Evolutionary conservation across 108 stramenopile species (phyloP).

Genomic region (Mediolabrus comicus): DNA sequence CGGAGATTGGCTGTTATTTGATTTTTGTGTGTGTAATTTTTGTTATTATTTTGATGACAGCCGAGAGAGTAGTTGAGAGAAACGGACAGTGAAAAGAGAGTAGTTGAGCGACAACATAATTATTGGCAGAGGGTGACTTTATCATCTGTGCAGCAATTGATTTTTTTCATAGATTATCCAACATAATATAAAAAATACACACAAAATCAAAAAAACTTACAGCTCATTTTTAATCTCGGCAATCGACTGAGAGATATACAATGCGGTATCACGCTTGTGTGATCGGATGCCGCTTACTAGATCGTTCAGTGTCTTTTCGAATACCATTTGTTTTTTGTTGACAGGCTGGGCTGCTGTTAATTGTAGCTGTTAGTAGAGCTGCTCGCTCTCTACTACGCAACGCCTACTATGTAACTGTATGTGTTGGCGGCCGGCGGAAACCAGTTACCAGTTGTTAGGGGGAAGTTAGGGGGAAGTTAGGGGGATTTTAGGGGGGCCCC

Average conservation of each 20-base stretch:
- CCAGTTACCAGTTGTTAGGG: no score
- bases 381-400: no score
- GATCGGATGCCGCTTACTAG: slow-evolving; percentile 98
- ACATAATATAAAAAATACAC: neutral
- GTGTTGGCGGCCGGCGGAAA: no score
- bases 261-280: slow-evolving; percentile 90
- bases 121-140: no score
- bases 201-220: neutral
- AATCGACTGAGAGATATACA: slow-evolving; percentile 94
- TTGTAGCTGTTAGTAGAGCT: no score
- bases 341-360: neutral
- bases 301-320: slow-evolving; percentile 93
- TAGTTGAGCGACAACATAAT: no score
- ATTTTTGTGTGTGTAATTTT: neutral
- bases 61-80: neutral
- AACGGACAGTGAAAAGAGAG: neutral
- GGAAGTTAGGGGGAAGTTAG: no score
- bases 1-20: slow-evolving; percentile 47
- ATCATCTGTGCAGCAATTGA: neutral
- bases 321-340: slow-evolving; percentile 48
- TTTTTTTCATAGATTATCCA: no score
- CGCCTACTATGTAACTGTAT: no score
- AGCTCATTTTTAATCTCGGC: slow-evolving; percentile 96
- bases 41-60: no score
- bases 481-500: no score